Conservation (phyloP, 768 basidiomycete species). For the Termitomyces sp. region DNA sequence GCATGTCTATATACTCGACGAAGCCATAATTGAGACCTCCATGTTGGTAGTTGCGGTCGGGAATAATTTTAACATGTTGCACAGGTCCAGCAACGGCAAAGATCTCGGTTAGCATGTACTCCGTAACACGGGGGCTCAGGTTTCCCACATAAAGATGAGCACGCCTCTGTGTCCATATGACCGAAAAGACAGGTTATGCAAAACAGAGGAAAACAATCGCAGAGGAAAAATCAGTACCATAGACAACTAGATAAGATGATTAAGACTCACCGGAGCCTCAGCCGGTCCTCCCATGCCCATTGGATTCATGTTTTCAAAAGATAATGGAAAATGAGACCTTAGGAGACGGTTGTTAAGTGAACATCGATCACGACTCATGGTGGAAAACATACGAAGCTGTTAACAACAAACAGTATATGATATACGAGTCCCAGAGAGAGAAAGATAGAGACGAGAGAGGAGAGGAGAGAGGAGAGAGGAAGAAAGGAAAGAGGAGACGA, state of each 20-base stretch:
- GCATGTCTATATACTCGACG: conserved; percentile 99
- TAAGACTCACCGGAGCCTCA: conserved; percentile 68
- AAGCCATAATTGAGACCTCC: conserved; percentile 99
- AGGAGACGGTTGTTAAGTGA: conserved; percentile 21
- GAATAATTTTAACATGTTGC: conserved; percentile 99
- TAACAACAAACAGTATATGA: conserved; percentile 45
- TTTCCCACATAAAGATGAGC: conserved; percentile 99
- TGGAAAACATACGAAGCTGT: conserved; percentile 43
- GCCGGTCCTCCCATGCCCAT: conserved; percentile 67
- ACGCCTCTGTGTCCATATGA: conserved; percentile 52
- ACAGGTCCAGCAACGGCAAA: conserved; percentile 96
- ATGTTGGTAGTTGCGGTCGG: conserved; percentile 98
- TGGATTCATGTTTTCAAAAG: conserved; percentile 67
- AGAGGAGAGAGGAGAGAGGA: conserved; percentile 40
- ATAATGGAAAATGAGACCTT: conserved; percentile 50
- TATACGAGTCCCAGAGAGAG: conserved; percentile 56
- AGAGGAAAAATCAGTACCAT: conserved; percentile 26
- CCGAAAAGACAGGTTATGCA: conserved; percentile 18
- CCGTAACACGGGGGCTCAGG: conserved; percentile 94
- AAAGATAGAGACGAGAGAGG: conserved; percentile 36
- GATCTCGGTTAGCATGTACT: conserved; percentile 98
- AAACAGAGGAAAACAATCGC: conserved; percentile 20
- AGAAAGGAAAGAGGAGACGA: conserved; percentile 39
- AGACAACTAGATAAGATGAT: conserved; percentile 16
- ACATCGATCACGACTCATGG: conserved; percentile 1